Percentiles rank a stretch among this genome's conserved stretches.
These are phyloP conservation scores for Neofusicoccum ribis DNA, from an alignment of 2,329 filamentous ascomycete genomes.

Conservation along the genomic window DNA sequence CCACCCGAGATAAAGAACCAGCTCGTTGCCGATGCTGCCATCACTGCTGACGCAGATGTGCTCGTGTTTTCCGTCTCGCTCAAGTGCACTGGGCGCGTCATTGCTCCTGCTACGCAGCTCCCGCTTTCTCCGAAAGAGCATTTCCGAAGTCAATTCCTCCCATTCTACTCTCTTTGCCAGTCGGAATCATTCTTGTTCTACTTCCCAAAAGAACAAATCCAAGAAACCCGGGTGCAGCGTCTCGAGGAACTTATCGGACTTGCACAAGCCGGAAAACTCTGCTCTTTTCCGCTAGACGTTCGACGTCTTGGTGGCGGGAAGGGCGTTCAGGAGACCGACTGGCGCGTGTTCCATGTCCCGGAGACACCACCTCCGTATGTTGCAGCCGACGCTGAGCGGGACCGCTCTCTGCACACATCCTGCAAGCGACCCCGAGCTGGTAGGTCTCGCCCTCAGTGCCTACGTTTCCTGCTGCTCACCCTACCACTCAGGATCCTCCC, in stretches of 20 bases:
- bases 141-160: neutral
- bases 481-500: neutral
- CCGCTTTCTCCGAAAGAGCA: neutral
- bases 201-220: neutral
- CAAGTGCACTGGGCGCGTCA: neutral
- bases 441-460: neutral
- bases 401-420: neutral
- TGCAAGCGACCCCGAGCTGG: neutral
- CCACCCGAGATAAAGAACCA: neutral
- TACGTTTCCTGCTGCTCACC: neutral
- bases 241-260: neutral
- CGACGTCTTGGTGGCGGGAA: neutral
- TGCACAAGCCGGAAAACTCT: neutral
- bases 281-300: neutral
- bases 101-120: neutral
- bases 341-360: neutral
- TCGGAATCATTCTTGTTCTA: neutral
- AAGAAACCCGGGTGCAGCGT: neutral
- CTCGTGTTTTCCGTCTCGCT: neutral
- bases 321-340: neutral
- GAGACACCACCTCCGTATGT: neutral
- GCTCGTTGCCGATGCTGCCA: neutral
- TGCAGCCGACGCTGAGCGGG: neutral
- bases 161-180: neutral
- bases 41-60: neutral